Percentiles rank a stretch among this genome's conserved stretches.
phyloP scores from a whole-genome alignment of 176 grass and related monocot genomes.

The Stipa capillata region DNA sequence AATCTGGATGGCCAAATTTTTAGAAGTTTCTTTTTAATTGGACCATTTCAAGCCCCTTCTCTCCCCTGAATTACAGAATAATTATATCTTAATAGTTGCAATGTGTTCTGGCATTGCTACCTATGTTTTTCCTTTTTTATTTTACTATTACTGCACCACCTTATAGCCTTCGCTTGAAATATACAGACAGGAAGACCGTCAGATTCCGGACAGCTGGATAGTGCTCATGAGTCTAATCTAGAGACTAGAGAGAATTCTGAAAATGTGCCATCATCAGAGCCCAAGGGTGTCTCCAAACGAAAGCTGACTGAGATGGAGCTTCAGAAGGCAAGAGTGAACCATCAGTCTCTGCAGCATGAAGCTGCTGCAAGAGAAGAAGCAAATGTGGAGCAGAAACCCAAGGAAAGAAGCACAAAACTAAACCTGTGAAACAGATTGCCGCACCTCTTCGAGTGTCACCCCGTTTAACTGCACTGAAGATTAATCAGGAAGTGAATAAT shows the following conservation, averaged over 20 bases:
- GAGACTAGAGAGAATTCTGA: background rate
- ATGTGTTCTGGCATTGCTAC: background rate
- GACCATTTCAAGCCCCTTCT: background rate
- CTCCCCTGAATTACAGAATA: background rate
- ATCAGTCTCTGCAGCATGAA: constrained; percentile 14
- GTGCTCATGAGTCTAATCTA: background rate
- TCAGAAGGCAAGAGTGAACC: background rate
- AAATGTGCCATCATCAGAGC: background rate
- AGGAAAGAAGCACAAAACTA: constrained; percentile 29
- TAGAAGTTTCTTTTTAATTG: background rate
- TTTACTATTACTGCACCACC: background rate
- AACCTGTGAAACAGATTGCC: constrained; percentile 21
- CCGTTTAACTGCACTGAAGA: constrained; percentile 53
- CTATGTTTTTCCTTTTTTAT: background rate
- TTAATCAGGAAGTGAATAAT: constrained; percentile 11
- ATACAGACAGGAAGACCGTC: constrained; percentile 24
- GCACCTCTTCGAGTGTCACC: constrained; percentile 41
- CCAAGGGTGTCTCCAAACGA: background rate
- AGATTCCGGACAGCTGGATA: constrained; percentile 10
- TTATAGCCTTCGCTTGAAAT: constrained; percentile 15
- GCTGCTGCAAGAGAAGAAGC: constrained; percentile 6
- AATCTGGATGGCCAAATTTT: background rate
- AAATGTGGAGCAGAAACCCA: constrained; percentile 10
- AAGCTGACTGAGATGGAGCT: constrained; percentile 12
- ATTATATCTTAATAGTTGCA: background rate